Conservation (phyloP, 192 early-diverging fungal species). For the Paraglomus occultum region DNA sequence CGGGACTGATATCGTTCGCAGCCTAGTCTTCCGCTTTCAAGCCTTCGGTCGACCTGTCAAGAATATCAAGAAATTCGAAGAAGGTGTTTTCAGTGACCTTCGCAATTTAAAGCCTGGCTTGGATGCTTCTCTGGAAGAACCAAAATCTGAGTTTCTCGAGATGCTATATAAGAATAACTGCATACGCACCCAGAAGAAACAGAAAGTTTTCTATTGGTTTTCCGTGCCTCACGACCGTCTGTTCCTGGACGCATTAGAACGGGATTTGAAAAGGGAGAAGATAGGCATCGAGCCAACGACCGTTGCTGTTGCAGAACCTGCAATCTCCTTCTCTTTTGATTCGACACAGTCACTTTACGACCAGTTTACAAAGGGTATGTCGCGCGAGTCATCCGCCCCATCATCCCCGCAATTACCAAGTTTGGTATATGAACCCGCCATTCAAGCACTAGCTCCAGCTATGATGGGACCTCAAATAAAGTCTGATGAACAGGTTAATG, state of each 20-base stretch:
- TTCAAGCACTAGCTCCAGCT: conserved; percentile 13
- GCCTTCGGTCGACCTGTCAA: conserved; percentile 83
- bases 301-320: conserved; percentile 62
- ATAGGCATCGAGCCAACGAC: conserved; percentile 84
- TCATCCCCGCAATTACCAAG: conserved; percentile 28
- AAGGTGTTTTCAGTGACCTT: conserved; percentile 95
- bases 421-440: conserved; percentile 25
- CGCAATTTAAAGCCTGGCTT: conserved; percentile 92
- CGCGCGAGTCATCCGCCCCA: conserved; percentile 32
- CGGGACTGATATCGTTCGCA: conserved; percentile 93
- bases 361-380: conserved; percentile 46
- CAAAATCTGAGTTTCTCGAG: conserved; percentile 90
- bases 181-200: conserved; percentile 98
- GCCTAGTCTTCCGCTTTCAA: conserved; percentile 88
- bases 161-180: conserved; percentile 95
- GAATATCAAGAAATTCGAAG: conserved; percentile 97
- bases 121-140: conserved; percentile 91
- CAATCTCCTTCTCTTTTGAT: conserved; percentile 62
- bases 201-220: conserved; percentile 99
- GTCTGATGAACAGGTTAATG: conserved; percentile 10
- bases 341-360: conserved; percentile 57
- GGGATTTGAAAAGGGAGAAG: conserved; percentile 93
- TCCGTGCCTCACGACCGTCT: conserved; percentile 92
- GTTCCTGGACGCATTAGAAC: conserved; percentile 94
- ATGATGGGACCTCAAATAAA: conserved; percentile 27